Evolutionary conservation across 73 alveolate species (phyloP), one percentile per base, ranked within the genome.

Genomic region (Tetrahymena thermophila): DNA sequence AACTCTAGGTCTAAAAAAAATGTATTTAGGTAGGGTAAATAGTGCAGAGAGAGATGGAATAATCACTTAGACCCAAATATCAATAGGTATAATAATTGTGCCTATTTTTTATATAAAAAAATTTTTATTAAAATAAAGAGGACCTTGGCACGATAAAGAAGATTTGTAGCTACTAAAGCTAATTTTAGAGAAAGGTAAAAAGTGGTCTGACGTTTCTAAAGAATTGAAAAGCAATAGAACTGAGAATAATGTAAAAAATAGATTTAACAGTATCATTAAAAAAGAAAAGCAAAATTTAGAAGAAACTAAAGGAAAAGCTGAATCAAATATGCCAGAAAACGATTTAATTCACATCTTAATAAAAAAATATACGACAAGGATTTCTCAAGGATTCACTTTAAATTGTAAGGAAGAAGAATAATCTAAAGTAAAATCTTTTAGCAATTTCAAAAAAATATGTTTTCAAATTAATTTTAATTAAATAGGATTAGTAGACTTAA

Each of bases 11-110:
- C 95, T 56, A 95, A 89, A 89, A 95, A 94, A 10, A 40, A 44
- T 34, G 94, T 95, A 15, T 94, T 95, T 35, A 95, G 97, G 35
- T 89, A 95, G 55, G 97, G 97, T 4, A 95, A 95, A 85, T 28
- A 95, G 35, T 95, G 97, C 34, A 95, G 97, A 89, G 97, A 95
- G 35, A 95, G 97, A 85, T 95, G 97, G 97, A 95, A 85, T 34
- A 95, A 95, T 44, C 93, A 95, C 23, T 50, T 95, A 55, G 97
- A 95, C 55, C 97, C 97, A 37, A 71, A 3, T 17, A 71, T 71
- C 35, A 71, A 71, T 25, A 71, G 89, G 89, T 71, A 71, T 1
- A 50, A 15, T 40, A 50, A 2, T 58, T 4, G 1, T 3, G 4
- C 37, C 31, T 23, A 10, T 11, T 25, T 71, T 71, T 17, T 71